A percentile compares a stretch with the other conserved stretches of the same genome.
These are phyloP conservation scores for Penicillium olsonii DNA, from an alignment of 2,329 filamentous ascomycete species.

Conservation along the genomic window DNA sequence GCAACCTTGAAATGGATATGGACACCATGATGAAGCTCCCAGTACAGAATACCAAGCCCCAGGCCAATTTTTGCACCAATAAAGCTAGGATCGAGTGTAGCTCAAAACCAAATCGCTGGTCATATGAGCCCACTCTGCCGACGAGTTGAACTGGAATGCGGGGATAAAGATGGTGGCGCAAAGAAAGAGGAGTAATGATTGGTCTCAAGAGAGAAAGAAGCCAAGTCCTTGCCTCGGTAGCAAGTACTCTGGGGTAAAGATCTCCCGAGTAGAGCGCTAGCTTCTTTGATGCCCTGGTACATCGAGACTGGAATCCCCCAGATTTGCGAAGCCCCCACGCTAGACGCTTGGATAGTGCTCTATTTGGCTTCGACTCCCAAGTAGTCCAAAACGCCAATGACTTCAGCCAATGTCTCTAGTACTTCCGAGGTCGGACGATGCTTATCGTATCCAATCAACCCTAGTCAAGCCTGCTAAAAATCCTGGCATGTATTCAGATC, in stretches of 20 bases:
- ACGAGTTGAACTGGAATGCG: not conserved
- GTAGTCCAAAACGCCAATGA: too few relatives aligned
- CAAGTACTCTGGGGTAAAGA: too few relatives aligned
- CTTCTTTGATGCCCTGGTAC: too few relatives aligned
- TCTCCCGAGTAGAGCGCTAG: too few relatives aligned
- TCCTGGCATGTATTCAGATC: too few relatives aligned
- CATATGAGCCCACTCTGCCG: not conserved
- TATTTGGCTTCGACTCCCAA: too few relatives aligned
- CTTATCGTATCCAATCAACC: not conserved
- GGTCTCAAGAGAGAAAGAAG: not conserved
- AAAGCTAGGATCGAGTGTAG: not conserved
- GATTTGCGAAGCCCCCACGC: not conserved
- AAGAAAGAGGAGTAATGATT: not conserved
- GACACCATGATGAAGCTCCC: not conserved
- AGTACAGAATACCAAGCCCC: not conserved
- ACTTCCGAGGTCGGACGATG: too few relatives aligned
- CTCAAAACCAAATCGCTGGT: not conserved
- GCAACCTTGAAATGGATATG: not conserved
- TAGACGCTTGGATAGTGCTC: not conserved
- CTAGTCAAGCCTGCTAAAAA: too few relatives aligned
- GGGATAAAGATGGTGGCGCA: not conserved
- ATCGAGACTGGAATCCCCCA: not conserved
- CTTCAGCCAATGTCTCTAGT: too few relatives aligned
- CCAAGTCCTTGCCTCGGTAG: not conserved
- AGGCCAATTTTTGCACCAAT: slow-evolving; percentile 4